A percentile compares a stretch with the other conserved stretches of the same genome.
Conservation (phyloP, 805 yeast species). For the Candida loeiensis region DNA sequence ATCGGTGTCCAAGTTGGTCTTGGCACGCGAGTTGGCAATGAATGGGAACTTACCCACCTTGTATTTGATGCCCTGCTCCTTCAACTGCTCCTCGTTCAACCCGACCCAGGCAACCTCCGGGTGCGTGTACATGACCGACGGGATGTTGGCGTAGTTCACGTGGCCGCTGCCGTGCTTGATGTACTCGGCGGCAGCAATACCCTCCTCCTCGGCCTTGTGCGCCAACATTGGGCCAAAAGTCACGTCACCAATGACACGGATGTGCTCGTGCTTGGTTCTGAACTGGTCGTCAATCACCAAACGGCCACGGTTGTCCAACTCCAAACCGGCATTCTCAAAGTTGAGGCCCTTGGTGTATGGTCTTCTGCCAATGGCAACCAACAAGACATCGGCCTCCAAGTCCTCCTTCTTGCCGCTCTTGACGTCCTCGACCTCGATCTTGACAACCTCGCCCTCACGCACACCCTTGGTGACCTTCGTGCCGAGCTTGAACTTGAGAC, state of each 20-base stretch:
- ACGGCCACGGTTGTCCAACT: conserved; percentile 88
- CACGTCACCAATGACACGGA: conserved; percentile 96
- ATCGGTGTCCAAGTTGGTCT: conserved; percentile 94
- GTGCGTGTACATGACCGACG: conserved; percentile 98
- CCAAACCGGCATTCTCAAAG: conserved; percentile 85
- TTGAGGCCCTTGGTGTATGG: conserved; percentile 90
- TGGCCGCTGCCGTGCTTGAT: conserved; percentile 94
- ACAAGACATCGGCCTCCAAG: conserved; percentile 84
- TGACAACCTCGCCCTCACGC: conserved; percentile 84
- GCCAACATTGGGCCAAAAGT: conserved; percentile 99
- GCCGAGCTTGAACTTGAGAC: conserved; percentile 85
- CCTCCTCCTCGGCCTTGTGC: conserved; percentile 99
- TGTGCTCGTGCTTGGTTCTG: conserved; percentile 88
- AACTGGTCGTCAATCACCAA: conserved; percentile 91
- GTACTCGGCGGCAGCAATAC: conserved; percentile 96
- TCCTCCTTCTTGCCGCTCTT: conserved; percentile 79
- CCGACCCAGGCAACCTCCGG: conserved; percentile 99
- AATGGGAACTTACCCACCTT: conserved; percentile 98
- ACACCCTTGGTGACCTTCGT: conserved; percentile 87
- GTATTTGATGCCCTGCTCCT: conserved; percentile 87
- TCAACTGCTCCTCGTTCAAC: conserved; percentile 89
- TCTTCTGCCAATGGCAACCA: conserved; percentile 98
- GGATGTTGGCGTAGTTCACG: conserved; percentile 96
- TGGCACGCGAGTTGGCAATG: conserved; percentile 98
- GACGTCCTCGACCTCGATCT: conserved; percentile 82